Percentiles rank a stretch among this genome's conserved stretches.
These are phyloP conservation scores for Filobasidium floriforme DNA, from an alignment of 768 basidiomycete species.

Conservation along the genomic window DNA sequence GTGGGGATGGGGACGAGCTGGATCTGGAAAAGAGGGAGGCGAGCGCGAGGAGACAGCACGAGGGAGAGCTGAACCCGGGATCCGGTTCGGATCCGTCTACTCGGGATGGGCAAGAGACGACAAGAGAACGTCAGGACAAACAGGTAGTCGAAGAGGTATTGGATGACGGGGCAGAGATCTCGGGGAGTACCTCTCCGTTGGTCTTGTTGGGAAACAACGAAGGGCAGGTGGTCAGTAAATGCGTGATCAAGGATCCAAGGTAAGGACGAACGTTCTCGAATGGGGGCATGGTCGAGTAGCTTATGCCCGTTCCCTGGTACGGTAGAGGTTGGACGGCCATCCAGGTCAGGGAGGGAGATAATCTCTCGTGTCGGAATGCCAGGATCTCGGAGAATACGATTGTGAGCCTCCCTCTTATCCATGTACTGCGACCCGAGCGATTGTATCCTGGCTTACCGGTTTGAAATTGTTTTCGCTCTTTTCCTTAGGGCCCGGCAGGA, in stretches of 20 bases:
- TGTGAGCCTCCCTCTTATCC: constrained; percentile 15
- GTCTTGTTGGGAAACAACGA: constrained; percentile 42
- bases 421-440: not conserved
- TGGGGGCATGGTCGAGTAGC: too few relatives aligned
- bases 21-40: too few relatives aligned
- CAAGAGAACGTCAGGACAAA: too few relatives aligned
- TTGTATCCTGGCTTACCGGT: too few relatives aligned
- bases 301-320: too few relatives aligned
- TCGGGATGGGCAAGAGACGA: not conserved
- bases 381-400: constrained; percentile 43
- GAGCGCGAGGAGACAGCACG: too few relatives aligned
- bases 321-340: constrained; percentile 43
- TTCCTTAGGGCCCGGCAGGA: constrained; percentile 41
- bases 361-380: constrained; percentile 39
- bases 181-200: constrained; percentile 24
- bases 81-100: too few relatives aligned
- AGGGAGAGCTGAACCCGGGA: not conserved
- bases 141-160: not conserved
- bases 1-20: too few relatives aligned
- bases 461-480: not conserved
- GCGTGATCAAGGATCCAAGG: constrained; percentile 37
- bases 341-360: constrained; percentile 46
- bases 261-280: not conserved
- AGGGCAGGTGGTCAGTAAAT: constrained; percentile 37
- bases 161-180: not conserved